These are phyloP conservation scores for Sporothrix variecibatus DNA, from an alignment of 2,329 filamentous ascomycete genomes.

Conservation along the genomic window DNA sequence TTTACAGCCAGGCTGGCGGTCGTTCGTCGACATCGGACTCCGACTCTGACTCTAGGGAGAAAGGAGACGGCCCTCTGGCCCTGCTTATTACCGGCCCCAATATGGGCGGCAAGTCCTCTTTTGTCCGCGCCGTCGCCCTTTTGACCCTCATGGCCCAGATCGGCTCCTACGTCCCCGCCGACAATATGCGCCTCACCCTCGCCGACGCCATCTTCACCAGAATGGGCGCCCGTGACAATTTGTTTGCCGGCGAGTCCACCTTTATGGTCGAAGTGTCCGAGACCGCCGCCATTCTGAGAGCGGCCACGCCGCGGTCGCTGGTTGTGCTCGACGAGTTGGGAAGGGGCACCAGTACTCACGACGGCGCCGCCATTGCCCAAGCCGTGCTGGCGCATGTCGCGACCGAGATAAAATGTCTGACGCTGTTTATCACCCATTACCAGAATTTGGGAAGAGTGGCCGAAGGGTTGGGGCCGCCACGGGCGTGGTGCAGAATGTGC, in stretches of 20 bases:
- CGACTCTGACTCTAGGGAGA: not conserved
- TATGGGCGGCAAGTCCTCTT: slow-evolving; percentile 99
- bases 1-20: slow-evolving; percentile 77
- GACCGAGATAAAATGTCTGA: slow-evolving; percentile 71
- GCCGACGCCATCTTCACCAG: slow-evolving; percentile 91
- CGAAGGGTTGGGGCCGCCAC: slow-evolving; percentile 56
- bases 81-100: slow-evolving; percentile 95
- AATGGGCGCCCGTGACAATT: slow-evolving; percentile 95
- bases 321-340: slow-evolving; percentile 95
- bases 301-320: slow-evolving; percentile 79
- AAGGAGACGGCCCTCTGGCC: slow-evolving; percentile 44
- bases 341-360: slow-evolving; percentile 89
- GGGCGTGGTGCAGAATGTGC: slow-evolving; percentile 76
- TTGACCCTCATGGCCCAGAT: slow-evolving; percentile 94
- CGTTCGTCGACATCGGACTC: slow-evolving; percentile 37
- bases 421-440: slow-evolving; percentile 97
- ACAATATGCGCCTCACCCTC: slow-evolving; percentile 72
- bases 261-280: slow-evolving; percentile 98
- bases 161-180: slow-evolving; percentile 88
- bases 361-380: slow-evolving; percentile 93
- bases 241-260: slow-evolving; percentile 90
- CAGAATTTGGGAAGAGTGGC: slow-evolving; percentile 76
- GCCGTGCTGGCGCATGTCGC: slow-evolving; percentile 86
- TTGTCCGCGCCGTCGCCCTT: slow-evolving; percentile 88
- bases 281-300: slow-evolving; percentile 85